A percentile compares a stretch with the other conserved stretches of the same genome.
Conservation (phyloP, 2,329 filamentous ascomycete genomes). For the Penicillium paneum region DNA sequence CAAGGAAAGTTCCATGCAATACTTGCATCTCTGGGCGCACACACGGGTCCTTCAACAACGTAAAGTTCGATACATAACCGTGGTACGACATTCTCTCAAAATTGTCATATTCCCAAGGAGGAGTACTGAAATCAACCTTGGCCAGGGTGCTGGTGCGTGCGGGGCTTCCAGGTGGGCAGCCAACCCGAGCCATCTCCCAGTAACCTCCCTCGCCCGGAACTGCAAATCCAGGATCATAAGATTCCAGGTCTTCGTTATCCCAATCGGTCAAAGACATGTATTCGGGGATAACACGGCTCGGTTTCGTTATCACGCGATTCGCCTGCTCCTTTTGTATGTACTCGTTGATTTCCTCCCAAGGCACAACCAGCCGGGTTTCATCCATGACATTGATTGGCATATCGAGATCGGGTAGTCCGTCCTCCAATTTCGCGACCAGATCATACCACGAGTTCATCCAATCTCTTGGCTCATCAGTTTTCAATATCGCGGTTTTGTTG, state of each 20-base stretch:
- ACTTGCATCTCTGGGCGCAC: conserved; percentile 45
- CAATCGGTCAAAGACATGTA: conserved; percentile 9
- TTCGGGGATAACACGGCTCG: background rate
- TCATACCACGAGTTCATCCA: conserved; percentile 46
- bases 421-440: conserved; percentile 37
- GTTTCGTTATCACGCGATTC: conserved; percentile 10
- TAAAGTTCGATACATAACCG: conserved; percentile 51
- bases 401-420: conserved; percentile 46
- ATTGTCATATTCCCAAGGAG: conserved; percentile 27
- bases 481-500: conserved; percentile 36
- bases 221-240: conserved; percentile 11
- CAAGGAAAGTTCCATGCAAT: conserved; percentile 49
- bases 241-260: conserved; percentile 11
- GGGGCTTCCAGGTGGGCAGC: conserved; percentile 31
- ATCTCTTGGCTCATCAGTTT: conserved; percentile 26
- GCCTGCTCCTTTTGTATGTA: conserved; percentile 35
- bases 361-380: conserved; percentile 47
- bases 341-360: conserved; percentile 45
- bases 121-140: conserved; percentile 36
- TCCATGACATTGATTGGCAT: conserved; percentile 51
- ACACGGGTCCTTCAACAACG: conserved; percentile 45
- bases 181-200: conserved; percentile 44
- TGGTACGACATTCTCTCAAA: conserved; percentile 36
- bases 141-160: conserved; percentile 21
- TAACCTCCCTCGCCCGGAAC: conserved; percentile 28